Conservation (phyloP, 192 early-diverging fungal species). For the Linnemannia exigua region DNA sequence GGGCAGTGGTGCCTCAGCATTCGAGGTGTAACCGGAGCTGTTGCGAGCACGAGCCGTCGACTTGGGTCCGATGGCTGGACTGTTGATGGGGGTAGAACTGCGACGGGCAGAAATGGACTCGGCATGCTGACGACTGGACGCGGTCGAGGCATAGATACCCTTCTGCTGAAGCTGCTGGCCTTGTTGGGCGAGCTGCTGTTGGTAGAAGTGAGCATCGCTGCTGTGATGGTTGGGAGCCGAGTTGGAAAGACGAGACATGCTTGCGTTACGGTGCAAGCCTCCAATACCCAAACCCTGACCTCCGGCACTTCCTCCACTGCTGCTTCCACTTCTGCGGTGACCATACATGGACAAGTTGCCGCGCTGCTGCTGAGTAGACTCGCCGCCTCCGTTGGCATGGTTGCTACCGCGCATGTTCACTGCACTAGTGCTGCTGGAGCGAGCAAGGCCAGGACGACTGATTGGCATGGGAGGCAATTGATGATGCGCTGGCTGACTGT, state of each 20-base stretch:
- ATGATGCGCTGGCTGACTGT: conserved; percentile 4
- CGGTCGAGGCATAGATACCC: conserved; percentile 31
- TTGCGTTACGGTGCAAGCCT: conserved; percentile 18
- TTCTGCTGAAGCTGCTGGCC: background rate
- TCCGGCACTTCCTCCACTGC: conserved; percentile 28
- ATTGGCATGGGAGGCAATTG: background rate
- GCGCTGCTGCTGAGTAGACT: background rate
- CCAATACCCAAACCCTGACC: conserved; percentile 11
- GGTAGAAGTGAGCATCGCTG: conserved; percentile 15
- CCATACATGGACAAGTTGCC: conserved; percentile 44
- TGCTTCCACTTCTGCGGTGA: conserved; percentile 44
- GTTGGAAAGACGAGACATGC: conserved; percentile 23
- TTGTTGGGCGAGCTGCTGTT: conserved; percentile 5
- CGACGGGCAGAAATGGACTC: conserved; percentile 27
- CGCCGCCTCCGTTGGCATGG: background rate
- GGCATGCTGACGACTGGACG: conserved; percentile 42
- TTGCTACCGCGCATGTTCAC: background rate
- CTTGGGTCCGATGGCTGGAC: conserved; percentile 36
- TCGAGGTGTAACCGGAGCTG: conserved; percentile 13
- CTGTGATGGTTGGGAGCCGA: background rate
- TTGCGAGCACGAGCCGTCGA: conserved; percentile 31
- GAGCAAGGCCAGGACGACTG: conserved; percentile 14
- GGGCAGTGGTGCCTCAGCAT: conserved; percentile 18
- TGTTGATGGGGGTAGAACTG: conserved; percentile 36
- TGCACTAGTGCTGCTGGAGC: conserved; percentile 36